Conservation (phyloP, 1,139 yeast species). For the Candida tropicalis region DNA sequence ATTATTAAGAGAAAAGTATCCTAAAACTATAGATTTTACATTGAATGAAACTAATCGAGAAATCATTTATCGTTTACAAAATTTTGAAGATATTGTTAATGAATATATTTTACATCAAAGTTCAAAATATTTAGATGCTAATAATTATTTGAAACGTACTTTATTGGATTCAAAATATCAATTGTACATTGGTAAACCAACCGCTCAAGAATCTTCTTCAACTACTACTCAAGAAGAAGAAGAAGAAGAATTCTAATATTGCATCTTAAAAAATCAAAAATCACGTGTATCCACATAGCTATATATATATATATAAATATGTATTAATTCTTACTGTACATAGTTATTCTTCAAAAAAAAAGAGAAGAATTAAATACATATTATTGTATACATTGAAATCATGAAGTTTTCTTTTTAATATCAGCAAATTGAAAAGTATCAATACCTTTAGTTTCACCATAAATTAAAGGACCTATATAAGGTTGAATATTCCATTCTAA, state of each 20-base stretch:
- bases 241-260: too few relatives aligned
- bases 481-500: conserved; percentile 96
- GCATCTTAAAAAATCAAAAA: too few relatives aligned
- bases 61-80: not conserved
- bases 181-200: not conserved
- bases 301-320: not conserved
- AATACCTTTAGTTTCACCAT: conserved; percentile 55
- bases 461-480: conserved; percentile 75
- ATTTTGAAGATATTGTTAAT: not conserved
- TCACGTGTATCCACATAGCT: too few relatives aligned
- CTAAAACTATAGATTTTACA: conserved; percentile 36
- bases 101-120: not conserved
- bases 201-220: not conserved
- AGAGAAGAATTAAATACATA: not conserved
- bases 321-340: not conserved
- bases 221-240: not conserved
- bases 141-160: not conserved
- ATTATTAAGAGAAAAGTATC: conserved; percentile 34
- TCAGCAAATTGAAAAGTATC: conserved; percentile 33
- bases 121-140: too few relatives aligned
- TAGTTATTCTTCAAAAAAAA: not conserved
- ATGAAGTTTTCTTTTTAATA: conserved; percentile 18
- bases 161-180: not conserved
- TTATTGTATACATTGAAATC: not conserved
- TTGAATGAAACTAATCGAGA: not conserved